These are phyloP conservation scores for Chaetomiaceae sp. DNA, from an alignment of 2,329 filamentous ascomycete genomes.

Conservation along the genomic window DNA sequence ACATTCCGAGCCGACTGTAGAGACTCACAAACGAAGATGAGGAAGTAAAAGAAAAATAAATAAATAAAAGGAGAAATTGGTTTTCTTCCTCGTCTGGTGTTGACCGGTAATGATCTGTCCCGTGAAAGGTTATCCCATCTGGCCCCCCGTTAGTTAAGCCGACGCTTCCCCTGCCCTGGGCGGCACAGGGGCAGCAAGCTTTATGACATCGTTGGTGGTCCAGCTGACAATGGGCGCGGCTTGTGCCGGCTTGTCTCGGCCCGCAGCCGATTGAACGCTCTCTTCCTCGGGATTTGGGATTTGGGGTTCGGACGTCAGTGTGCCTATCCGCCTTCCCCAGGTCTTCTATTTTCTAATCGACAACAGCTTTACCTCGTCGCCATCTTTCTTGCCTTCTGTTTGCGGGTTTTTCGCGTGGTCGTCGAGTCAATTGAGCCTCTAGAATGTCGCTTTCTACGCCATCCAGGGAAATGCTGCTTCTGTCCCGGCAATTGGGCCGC, in stretches of 20 bases:
- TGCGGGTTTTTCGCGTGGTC: conserved; percentile 11
- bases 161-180: conserved; percentile 9
- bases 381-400: neutral
- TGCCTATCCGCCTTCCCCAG: conserved; percentile 4
- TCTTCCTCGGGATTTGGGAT: conserved; percentile 1
- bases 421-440: conserved; percentile 7
- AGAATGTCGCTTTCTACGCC: conserved; percentile 47
- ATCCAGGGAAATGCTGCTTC: conserved; percentile 41
- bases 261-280: conserved; percentile 19
- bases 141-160: conserved; percentile 12
- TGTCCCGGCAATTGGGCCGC: conserved; percentile 42
- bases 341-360: neutral
- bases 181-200: neutral
- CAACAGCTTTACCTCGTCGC: conserved; percentile 15
- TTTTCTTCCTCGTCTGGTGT: neutral
- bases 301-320: conserved; percentile 4
- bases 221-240: conserved; percentile 6
- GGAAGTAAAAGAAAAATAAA: neutral
- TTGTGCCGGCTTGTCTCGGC: conserved; percentile 42
- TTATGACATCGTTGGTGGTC: conserved; percentile 10
- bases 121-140: neutral
- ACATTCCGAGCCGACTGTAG: conserved; percentile 32
- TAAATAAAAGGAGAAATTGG: neutral
- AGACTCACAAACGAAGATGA: neutral
- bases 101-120: neutral